phyloP scores from a whole-genome alignment of 805 yeast genomes.

The Candida railenensis region DNA sequence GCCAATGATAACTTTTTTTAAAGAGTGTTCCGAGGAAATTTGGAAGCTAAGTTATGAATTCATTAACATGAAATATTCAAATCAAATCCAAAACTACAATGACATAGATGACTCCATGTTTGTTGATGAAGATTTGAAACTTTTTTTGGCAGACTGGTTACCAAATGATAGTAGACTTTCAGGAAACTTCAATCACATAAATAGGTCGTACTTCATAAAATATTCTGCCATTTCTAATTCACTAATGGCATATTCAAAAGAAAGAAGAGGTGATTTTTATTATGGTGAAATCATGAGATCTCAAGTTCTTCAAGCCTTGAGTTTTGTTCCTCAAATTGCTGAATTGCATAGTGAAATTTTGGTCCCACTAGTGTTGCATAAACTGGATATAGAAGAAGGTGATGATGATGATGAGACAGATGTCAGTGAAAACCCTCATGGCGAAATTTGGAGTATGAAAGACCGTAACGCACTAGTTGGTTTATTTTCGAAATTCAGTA shows the following conservation, averaged over 20 bases:
- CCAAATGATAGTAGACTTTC: slow-evolving; percentile 47
- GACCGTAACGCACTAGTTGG: slow-evolving; percentile 61
- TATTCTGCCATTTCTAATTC: slow-evolving; percentile 36
- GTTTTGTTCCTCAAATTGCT: slow-evolving; percentile 61
- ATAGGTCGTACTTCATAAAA: slow-evolving; percentile 17
- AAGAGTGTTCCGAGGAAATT: slow-evolving; percentile 34
- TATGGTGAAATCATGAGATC: slow-evolving; percentile 50
- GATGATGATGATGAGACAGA: slow-evolving; percentile 9
- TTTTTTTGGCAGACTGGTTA: slow-evolving; percentile 31
- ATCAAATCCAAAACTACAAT: slow-evolving; percentile 15
- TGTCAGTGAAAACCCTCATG: slow-evolving; percentile 17
- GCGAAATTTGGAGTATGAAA: slow-evolving; percentile 39
- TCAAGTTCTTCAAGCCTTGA: slow-evolving; percentile 58
- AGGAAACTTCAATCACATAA: slow-evolving; percentile 33
- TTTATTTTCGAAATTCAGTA: slow-evolving; percentile 62
- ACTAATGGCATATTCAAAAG: slow-evolving; percentile 35
- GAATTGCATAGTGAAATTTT: slow-evolving; percentile 60
- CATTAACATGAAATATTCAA: slow-evolving; percentile 18
- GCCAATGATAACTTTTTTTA: slow-evolving; percentile 38
- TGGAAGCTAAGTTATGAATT: slow-evolving; percentile 56
- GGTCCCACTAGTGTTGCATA: slow-evolving; percentile 54
- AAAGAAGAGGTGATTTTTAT: slow-evolving; percentile 31
- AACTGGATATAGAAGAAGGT: slow-evolving; percentile 16
- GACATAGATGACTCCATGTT: slow-evolving; percentile 5
- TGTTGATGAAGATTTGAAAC: slow-evolving; percentile 7